phyloP scores from a whole-genome alignment of 768 basidiomycete species.

The Rhodotorula paludigena region DNA sequence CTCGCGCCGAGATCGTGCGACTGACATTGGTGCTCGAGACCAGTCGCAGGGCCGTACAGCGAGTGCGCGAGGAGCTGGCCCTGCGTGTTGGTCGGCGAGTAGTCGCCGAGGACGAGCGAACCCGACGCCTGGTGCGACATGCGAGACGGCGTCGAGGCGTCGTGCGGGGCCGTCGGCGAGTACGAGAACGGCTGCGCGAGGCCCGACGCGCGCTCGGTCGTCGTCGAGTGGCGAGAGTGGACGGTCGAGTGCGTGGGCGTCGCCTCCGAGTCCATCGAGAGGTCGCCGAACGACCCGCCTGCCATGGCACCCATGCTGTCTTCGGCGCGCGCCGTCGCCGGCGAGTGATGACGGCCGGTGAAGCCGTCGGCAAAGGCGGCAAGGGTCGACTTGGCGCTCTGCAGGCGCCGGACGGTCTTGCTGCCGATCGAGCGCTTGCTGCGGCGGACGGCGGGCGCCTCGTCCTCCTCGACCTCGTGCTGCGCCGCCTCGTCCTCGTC shows the following conservation, averaged over 20 bases:
- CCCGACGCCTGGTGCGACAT: background rate
- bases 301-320: background rate
- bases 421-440: constrained; percentile 8
- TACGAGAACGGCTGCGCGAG: constrained; percentile 25
- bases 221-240: constrained; percentile 18
- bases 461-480: constrained; percentile 15
- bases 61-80: background rate
- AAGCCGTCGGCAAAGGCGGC: constrained; percentile 19
- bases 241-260: constrained; percentile 31
- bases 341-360: background rate
- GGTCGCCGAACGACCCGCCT: constrained; percentile 10
- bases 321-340: background rate
- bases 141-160: background rate
- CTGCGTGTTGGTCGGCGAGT: background rate
- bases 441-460: background rate
- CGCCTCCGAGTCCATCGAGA: constrained; percentile 32
- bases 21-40: background rate
- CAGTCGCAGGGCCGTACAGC: constrained; percentile 1
- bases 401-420: constrained; percentile 29
- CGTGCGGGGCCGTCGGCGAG: constrained; percentile 11
- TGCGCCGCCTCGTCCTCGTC: constrained; percentile 14
- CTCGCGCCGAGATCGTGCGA: constrained; percentile 13
- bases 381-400: constrained; percentile 22
- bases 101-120: constrained; percentile 11
- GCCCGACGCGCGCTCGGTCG: background rate